A percentile compares a stretch with the other conserved stretches of the same genome.
Conservation (phyloP, 805 yeast genomes). For the Zygosaccharomyces rouxii region DNA sequence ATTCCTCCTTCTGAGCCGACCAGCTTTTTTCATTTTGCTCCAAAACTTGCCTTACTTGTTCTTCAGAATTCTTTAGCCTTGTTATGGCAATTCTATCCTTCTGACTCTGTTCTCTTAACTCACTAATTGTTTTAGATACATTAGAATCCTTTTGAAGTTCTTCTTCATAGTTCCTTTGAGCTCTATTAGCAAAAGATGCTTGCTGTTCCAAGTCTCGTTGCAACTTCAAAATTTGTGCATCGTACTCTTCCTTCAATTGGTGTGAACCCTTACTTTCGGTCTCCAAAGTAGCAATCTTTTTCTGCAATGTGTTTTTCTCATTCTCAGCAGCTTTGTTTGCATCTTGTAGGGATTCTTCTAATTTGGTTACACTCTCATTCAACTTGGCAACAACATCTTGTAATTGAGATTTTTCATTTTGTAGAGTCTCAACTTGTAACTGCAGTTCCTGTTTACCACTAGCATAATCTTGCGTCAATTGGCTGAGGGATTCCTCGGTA, state of each 20-base stretch:
- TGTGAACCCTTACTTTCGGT: constrained; percentile 24
- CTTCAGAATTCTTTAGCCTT: constrained; percentile 28
- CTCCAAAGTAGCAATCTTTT: constrained; percentile 32
- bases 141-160: constrained; percentile 54
- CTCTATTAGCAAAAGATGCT: constrained; percentile 42
- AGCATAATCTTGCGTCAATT: constrained; percentile 53
- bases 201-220: constrained; percentile 43
- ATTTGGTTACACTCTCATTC: constrained; percentile 29
- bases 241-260: constrained; percentile 24
- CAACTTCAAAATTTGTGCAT: constrained; percentile 30
- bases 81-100: constrained; percentile 29
- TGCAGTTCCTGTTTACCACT: constrained; percentile 34
- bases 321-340: constrained; percentile 29
- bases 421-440: constrained; percentile 15
- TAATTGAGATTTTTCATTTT: constrained; percentile 20
- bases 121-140: constrained; percentile 41
- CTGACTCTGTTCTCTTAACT: constrained; percentile 38
- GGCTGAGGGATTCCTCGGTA: constrained; percentile 59
- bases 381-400: constrained; percentile 26
- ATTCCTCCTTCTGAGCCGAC: constrained; percentile 40
- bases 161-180: constrained; percentile 51
- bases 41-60: constrained; percentile 34
- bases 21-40: constrained; percentile 41
- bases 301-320: constrained; percentile 20
- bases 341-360: constrained; percentile 32